Percentiles rank a stretch among this genome's conserved stretches.
These are phyloP conservation scores for Cenococcum geophilum DNA, from an alignment of 495 filamentous ascomycete species.

Conservation along the genomic window DNA sequence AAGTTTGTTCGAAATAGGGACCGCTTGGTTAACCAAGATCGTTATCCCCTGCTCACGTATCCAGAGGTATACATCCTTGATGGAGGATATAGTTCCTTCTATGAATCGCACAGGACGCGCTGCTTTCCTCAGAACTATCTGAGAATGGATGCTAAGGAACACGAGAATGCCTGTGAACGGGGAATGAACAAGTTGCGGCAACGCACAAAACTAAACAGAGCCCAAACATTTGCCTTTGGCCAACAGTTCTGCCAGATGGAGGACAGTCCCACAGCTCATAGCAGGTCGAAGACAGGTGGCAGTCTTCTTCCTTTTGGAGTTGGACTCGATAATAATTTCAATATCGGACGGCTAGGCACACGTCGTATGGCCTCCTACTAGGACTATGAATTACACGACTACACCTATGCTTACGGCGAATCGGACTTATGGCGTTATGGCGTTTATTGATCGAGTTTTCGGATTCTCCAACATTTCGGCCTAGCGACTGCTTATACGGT, in stretches of 20 bases:
- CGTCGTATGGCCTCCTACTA: constrained; percentile 34
- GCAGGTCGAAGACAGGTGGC: constrained; percentile 21
- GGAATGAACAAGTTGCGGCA: constrained; percentile 83
- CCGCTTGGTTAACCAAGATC: constrained; percentile 70
- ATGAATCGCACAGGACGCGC: constrained; percentile 62
- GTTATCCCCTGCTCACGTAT: constrained; percentile 82
- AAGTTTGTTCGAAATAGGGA: constrained; percentile 82
- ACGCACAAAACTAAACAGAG: constrained; percentile 74
- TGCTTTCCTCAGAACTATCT: constrained; percentile 95
- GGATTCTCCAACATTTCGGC: constrained; percentile 18
- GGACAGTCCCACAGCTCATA: constrained; percentile 63
- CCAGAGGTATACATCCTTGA: constrained; percentile 96
- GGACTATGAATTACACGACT: constrained; percentile 1
- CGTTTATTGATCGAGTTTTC: constrained; percentile 24
- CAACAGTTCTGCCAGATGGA: constrained; percentile 62
- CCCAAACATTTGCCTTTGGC: constrained; percentile 90
- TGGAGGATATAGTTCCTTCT: constrained; percentile 93
- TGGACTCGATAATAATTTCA: constrained; percentile 21
- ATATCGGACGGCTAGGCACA: constrained; percentile 22
- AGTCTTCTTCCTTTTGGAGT: constrained; percentile 14
- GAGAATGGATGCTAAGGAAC: constrained; percentile 85
- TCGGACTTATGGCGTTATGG: constrained; percentile 25
- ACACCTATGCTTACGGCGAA: constrained; percentile 24
- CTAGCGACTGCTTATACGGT: constrained; percentile 15
- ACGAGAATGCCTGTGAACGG: constrained; percentile 84